Evolutionary conservation across 2,329 filamentous ascomycete species (phyloP), one percentile per base, ranked within the genome.

Genomic region (Fonsecaea pedrosoi): DNA sequence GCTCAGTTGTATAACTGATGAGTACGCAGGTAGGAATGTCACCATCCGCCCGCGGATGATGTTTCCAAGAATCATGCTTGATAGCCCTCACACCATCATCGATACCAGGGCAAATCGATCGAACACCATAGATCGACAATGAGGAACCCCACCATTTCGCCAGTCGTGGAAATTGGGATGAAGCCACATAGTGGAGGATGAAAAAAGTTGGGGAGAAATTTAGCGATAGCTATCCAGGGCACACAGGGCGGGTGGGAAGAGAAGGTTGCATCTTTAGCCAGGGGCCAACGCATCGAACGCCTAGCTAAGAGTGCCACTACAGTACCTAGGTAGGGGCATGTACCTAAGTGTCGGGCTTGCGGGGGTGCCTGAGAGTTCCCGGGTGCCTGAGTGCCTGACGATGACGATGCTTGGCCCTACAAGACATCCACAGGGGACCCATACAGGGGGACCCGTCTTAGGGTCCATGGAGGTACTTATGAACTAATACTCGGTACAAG

Each of bases 111-210:
- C 50, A 59, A 64, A 66, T 66, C 67, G 67, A 69, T 66, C 57
- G 67, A 50, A 15, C 30, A 25, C 18, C 21, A 53, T 18, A 62
- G 53, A 55, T 62, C 60, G 53, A 37, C 60, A 45, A 45, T 34
- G 35, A 21, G 9, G 8, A 25, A n/a, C 54, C 54, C 66, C 66
- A 65, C 66, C 37, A 38, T 38, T 30, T 10, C 25, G 42, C 25
- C 60, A 55, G 53, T 34, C 40, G 55, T 61, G 67, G 67, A 69
- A 69, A 69, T 69, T 69, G 61, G 54, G 59, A 54, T 35, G 42
- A 64, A 65, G 56, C 65, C 60, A 59, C 48, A 45, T 38, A 45
- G 32, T 34, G 37, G 45, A 64, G 21, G 18, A 37, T 58, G 7
- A 42, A 35, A 64, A 59, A 64, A 63, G 59, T 60, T 66, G 59